phyloP scores from a whole-genome alignment of 371 early-diverging fungal species.

The Mortierella sp. region DNA sequence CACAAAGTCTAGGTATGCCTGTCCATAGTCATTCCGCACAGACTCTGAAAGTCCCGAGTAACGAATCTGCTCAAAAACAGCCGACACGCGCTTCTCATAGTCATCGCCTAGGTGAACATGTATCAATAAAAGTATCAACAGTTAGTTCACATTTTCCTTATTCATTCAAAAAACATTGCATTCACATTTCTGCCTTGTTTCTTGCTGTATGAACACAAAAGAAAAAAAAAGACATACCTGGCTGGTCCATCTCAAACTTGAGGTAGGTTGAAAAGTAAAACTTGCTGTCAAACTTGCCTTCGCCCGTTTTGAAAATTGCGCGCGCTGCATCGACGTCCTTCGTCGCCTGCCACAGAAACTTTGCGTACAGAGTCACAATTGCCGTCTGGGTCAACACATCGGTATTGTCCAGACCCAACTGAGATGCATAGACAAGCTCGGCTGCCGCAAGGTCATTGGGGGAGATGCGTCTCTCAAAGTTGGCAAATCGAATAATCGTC shows the following conservation, averaged over 20 bases:
- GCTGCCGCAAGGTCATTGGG: conserved; percentile 58
- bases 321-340: conserved; percentile 63
- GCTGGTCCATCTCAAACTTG: conserved; percentile 70
- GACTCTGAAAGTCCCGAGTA: conserved; percentile 59
- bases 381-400: conserved; percentile 63
- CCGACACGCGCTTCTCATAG: conserved; percentile 56
- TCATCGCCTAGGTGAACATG: conserved; percentile 43
- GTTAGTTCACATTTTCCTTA: background rate
- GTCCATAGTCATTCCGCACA: conserved; percentile 60
- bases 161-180: background rate
- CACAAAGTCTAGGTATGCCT: conserved; percentile 64
- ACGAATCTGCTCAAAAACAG: conserved; percentile 64
- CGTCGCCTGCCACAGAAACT: conserved; percentile 59
- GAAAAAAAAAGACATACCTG: conserved; percentile 53
- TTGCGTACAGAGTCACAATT: conserved; percentile 64
- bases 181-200: background rate
- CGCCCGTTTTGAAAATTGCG: conserved; percentile 56
- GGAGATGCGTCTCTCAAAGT: conserved; percentile 65
- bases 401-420: conserved; percentile 50
- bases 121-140: background rate
- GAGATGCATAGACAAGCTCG: conserved; percentile 57
- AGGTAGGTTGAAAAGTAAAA: conserved; percentile 69
- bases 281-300: conserved; percentile 58
- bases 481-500: conserved; percentile 63
- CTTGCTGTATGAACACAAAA: background rate